Percentiles rank a stretch among this genome's conserved stretches.
Evolutionary conservation across 495 filamentous ascomycete species (phyloP).

Genomic region (Podospora fimiseda): DNA sequence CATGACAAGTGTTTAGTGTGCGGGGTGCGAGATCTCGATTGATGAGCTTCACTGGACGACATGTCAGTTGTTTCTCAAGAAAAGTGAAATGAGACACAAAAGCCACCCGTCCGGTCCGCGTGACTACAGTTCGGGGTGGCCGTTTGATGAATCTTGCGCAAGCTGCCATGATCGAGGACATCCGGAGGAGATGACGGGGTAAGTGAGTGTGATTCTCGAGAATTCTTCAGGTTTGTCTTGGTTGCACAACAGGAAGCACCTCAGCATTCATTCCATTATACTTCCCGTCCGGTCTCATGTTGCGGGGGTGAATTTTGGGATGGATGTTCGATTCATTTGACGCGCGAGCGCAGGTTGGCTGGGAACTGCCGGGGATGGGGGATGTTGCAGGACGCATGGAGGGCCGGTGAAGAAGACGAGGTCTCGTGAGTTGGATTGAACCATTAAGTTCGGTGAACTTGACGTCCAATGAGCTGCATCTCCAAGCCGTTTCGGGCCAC

Average conservation of each 20-base stretch:
- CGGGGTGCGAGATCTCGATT: not conserved
- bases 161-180: not conserved
- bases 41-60: not conserved
- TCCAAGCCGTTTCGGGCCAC: slow-evolving; percentile 20
- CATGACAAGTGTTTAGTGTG: not conserved
- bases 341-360: not conserved
- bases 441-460: slow-evolving; percentile 19
- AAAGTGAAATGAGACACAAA: not conserved
- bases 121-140: not conserved
- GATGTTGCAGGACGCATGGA: not conserved
- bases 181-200: too few relatives aligned
- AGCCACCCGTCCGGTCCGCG: slow-evolving; percentile 5
- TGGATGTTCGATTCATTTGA: not conserved
- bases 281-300: too few relatives aligned
- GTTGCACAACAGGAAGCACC: slow-evolving; percentile 25
- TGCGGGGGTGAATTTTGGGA: not conserved
- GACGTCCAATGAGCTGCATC: slow-evolving; percentile 19
- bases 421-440: slow-evolving; percentile 12
- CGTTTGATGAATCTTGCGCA: not conserved
- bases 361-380: not conserved
- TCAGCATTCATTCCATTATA: slow-evolving; percentile 11
- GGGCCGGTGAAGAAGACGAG: slow-evolving; percentile 14
- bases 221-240: slow-evolving; percentile 10
- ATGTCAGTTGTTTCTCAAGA: not conserved
- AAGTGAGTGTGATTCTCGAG: too few relatives aligned